Evolutionary conservation across 306 rosid genomes (phyloP), one percentile per base, ranked within the genome.

Genomic region (Carpinus viminea): DNA sequence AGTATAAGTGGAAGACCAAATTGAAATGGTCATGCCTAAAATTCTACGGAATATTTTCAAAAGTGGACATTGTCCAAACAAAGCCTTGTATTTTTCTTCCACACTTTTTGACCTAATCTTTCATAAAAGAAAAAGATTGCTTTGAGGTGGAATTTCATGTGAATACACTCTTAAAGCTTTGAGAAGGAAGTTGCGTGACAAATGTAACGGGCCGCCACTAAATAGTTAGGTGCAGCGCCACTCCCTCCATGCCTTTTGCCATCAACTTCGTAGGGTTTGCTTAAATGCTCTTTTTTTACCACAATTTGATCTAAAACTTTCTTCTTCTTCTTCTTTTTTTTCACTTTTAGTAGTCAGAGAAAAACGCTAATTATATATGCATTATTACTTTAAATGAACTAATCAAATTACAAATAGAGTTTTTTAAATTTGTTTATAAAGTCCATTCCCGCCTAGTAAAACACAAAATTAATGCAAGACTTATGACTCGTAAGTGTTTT

Each of bases 51-150:
- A 9, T 8, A 2, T n/a, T 68, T 41, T 34, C 15, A 43, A 3
- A n/a, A 50, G 50, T n/a, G 54, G 74, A 76, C 69, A 8, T 28
- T 0, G 70, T 71, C 69, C 53, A 43, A 71, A 62, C 43, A 53
- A 53, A 36, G 72, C 16, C 72, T 28, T 43, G 31, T 18, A 15
- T 15, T 41, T 38, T 9, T 55, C 36, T 62, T 38, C 54, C 56
- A 8, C 15, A 15, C 72, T 5, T 38, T 70, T 70, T 61, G 54
- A 64, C 38, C 20, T 50, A n/a, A 6, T 20, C 12, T 68, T 46
- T 41, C 15, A n/a, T 6, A 20, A 57, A 46, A 28, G 7, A 41
- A 5, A 38, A 13, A 38, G 28, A 41, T 2, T 66, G 21, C 47
- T 8, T 31, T 12, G 18, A 31, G 17, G 12, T 57, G 36, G 31